phyloP scores from a whole-genome alignment of 2,329 filamentous ascomycete species.

The Fusarium sulawesiense region DNA sequence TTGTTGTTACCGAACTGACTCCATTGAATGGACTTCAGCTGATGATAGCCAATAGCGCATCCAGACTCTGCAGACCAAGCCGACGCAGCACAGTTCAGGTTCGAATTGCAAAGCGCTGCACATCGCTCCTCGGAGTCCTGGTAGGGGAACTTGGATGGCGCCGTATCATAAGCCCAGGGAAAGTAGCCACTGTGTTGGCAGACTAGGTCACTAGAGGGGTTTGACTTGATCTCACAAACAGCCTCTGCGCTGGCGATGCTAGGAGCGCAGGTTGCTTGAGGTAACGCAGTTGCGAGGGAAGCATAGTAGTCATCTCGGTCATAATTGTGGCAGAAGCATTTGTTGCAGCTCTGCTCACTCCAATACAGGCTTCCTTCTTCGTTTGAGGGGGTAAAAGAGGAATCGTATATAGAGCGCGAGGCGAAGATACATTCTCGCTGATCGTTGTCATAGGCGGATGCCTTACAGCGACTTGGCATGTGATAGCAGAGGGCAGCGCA shows the following conservation, averaged over 20 bases:
- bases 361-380: background rate
- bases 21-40: background rate
- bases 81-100: conserved; percentile 2
- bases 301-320: conserved; percentile 9
- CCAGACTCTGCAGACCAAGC: conserved; percentile 7
- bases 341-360: conserved; percentile 19
- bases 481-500: conserved; percentile 21
- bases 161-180: background rate
- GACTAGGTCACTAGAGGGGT: background rate
- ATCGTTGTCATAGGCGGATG: background rate
- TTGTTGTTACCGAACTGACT: background rate
- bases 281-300: background rate
- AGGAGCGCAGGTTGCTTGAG: background rate
- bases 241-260: background rate
- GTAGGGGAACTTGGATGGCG: conserved; percentile 1
- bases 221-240: background rate
- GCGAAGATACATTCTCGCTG: conserved; percentile 16
- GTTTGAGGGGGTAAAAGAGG: background rate
- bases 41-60: background rate
- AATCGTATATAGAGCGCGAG: background rate
- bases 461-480: conserved; percentile 21
- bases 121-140: conserved; percentile 11
- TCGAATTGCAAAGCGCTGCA: conserved; percentile 10
- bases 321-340: conserved; percentile 12
- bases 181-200: conserved; percentile 11